Percentiles rank a stretch among this genome's conserved stretches.
Conservation (phyloP, 1,284 basidiomycete genomes). For the Ceratobasidium sp. region DNA sequence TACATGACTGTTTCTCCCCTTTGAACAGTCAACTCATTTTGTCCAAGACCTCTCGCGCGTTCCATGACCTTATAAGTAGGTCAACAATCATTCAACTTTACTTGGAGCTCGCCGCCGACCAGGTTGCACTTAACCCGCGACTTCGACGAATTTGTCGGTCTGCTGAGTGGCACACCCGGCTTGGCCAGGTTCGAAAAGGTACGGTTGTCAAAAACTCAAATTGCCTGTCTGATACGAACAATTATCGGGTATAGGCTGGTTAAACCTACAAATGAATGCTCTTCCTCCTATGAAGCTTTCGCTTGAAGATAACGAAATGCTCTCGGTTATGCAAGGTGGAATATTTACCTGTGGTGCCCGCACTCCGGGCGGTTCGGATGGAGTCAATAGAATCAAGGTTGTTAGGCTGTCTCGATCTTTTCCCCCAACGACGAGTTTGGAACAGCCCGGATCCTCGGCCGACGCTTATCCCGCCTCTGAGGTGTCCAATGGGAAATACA, state of each 20-base stretch:
- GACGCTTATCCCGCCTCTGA: no score
- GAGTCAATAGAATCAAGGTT: conserved; percentile 24
- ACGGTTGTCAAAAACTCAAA: not conserved
- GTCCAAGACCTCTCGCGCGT: conserved; percentile 13
- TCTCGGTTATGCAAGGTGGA: conserved; percentile 25
- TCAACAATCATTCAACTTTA: conserved; percentile 5
- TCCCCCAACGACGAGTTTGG: not conserved
- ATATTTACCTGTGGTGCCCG: conserved; percentile 19
- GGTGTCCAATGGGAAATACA: conserved; percentile 15
- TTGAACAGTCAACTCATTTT: not conserved
- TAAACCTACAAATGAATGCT: conserved; percentile 7
- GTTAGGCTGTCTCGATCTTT: not conserved
- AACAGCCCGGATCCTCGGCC: not conserved
- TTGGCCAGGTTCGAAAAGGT: conserved; percentile 17
- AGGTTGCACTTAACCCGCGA: conserved; percentile 9
- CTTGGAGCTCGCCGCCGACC: conserved; percentile 23
- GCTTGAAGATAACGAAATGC: conserved; percentile 28
- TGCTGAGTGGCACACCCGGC: conserved; percentile 3
- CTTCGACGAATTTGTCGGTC: conserved; percentile 2
- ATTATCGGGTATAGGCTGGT: conserved; percentile 9
- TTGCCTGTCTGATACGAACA: not conserved
- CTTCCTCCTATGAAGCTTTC: conserved; percentile 22
- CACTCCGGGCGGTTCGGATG: conserved; percentile 14
- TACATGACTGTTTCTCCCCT: not conserved
- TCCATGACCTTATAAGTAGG: conserved; percentile 17